phyloP scores from a whole-genome alignment of 345 rosid species.

The Adansonia digitata region DNA sequence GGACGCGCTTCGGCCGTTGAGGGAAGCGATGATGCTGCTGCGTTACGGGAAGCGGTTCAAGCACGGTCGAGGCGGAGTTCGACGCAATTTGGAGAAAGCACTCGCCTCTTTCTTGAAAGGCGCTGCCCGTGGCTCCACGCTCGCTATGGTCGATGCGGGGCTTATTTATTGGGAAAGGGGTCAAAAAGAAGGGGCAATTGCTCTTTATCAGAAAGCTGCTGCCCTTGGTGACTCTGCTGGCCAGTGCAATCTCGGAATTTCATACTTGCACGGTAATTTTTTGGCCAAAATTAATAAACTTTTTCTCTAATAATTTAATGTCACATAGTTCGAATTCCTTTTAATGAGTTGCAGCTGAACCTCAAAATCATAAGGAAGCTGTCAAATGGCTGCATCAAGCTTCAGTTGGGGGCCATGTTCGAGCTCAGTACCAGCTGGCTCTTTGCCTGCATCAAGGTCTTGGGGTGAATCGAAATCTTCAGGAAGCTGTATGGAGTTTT shows the following conservation, averaged over 20 bases:
- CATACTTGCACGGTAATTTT: conserved; percentile 65
- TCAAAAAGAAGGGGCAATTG: conserved; percentile 45
- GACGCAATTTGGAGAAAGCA: conserved; percentile 62
- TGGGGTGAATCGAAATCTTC: conserved; percentile 44
- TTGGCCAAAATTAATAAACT: not conserved
- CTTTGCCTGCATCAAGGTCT: conserved; percentile 75
- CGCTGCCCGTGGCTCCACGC: conserved; percentile 77
- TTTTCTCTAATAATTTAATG: not conserved
- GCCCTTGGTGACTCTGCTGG: conserved; percentile 70
- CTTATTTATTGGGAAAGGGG: conserved; percentile 83
- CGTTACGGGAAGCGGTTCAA: conserved; percentile 78
- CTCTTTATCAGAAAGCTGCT: conserved; percentile 65
- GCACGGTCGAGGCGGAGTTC: conserved; percentile 78
- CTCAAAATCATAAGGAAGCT: conserved; percentile 51
- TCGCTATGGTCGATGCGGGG: conserved; percentile 98
- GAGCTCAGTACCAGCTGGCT: conserved; percentile 85
- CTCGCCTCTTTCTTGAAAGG: conserved; percentile 75
- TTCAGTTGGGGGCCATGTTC: conserved; percentile 53
- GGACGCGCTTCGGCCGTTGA: conserved; percentile 71
- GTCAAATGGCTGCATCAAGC: conserved; percentile 60
- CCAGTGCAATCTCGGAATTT: conserved; percentile 78
- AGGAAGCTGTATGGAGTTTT: conserved; percentile 57
- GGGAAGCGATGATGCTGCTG: conserved; percentile 77
- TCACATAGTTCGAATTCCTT: not conserved
- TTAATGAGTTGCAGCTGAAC: conserved; percentile 49